phyloP scores from a whole-genome alignment of 805 yeast species.

The Candida succiphila region DNA sequence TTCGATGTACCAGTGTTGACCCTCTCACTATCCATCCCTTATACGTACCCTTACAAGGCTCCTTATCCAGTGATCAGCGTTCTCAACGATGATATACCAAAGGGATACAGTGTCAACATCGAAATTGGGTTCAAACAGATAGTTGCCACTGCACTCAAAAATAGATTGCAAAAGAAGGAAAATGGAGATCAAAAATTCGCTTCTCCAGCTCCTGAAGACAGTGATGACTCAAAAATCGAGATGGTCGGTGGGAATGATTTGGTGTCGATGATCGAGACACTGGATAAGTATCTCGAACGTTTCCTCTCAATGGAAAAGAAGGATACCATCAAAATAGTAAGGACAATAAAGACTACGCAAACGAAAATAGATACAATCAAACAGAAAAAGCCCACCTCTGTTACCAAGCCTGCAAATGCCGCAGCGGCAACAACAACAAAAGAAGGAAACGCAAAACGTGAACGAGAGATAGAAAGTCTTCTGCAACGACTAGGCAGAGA shows the following conservation, averaged over 20 bases:
- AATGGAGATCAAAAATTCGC: constrained; percentile 7
- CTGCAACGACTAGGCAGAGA: constrained; percentile 13
- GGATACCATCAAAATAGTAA: constrained; percentile 52
- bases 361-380: constrained; percentile 3
- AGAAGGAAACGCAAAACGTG: constrained; percentile 7
- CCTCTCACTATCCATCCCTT: constrained; percentile 45
- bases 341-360: constrained; percentile 11
- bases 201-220: constrained; percentile 14
- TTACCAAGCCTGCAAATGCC: no score
- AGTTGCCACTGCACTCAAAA: constrained; percentile 26
- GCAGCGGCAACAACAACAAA: constrained; percentile 2
- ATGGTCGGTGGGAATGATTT: constrained; percentile 41
- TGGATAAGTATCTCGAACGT: constrained; percentile 49
- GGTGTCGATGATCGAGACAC: constrained; percentile 39
- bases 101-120: constrained; percentile 57
- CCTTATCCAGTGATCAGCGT: constrained; percentile 42
- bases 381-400: constrained; percentile 2
- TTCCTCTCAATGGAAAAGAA: constrained; percentile 51
- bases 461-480: constrained; percentile 16
- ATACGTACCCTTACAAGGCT: constrained; percentile 35
- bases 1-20: constrained; percentile 47
- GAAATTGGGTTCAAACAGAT: constrained; percentile 53
- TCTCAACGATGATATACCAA: constrained; percentile 57
- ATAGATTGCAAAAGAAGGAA: constrained; percentile 8
- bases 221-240: constrained; percentile 11